Conservation (phyloP, 768 basidiomycete species). For the Tulasnella sp. region DNA sequence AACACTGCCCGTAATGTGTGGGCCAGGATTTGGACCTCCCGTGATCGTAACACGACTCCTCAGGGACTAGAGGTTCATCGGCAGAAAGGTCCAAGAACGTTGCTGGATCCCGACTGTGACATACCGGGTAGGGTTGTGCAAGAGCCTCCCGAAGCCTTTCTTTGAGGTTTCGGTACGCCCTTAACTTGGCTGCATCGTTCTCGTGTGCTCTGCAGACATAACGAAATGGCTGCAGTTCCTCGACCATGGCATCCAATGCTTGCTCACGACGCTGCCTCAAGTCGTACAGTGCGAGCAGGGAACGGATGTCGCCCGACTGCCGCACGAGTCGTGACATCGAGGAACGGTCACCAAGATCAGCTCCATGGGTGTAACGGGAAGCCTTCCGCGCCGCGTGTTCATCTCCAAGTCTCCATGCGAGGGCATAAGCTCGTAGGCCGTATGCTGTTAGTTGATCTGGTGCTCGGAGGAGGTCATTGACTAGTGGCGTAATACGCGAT, state of each 20-base stretch:
- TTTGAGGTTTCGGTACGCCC: too few relatives aligned
- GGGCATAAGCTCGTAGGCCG: background rate
- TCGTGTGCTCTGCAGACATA: too few relatives aligned
- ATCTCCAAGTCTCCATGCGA: background rate
- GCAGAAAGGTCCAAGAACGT: too few relatives aligned
- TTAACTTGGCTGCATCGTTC: too few relatives aligned
- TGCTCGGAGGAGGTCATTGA: background rate
- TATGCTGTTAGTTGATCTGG: background rate
- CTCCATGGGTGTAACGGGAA: background rate
- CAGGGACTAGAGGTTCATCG: too few relatives aligned
- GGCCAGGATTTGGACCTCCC: too few relatives aligned
- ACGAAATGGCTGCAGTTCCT: too few relatives aligned
- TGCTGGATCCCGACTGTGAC: too few relatives aligned
- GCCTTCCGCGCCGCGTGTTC: background rate
- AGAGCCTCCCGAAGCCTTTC: too few relatives aligned
- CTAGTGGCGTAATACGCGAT: background rate
- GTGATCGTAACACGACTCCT: too few relatives aligned
- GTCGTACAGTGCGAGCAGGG: background rate
- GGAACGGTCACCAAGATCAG: background rate
- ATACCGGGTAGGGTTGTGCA: too few relatives aligned
- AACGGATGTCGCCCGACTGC: background rate
- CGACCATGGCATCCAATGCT: background rate
- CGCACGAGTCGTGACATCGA: background rate
- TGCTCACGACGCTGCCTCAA: background rate
- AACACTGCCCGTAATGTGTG: too few relatives aligned